Percentiles rank a stretch among this genome's conserved stretches.
Conservation (phyloP, 345 rosid species). For the Passiflora organensis region DNA sequence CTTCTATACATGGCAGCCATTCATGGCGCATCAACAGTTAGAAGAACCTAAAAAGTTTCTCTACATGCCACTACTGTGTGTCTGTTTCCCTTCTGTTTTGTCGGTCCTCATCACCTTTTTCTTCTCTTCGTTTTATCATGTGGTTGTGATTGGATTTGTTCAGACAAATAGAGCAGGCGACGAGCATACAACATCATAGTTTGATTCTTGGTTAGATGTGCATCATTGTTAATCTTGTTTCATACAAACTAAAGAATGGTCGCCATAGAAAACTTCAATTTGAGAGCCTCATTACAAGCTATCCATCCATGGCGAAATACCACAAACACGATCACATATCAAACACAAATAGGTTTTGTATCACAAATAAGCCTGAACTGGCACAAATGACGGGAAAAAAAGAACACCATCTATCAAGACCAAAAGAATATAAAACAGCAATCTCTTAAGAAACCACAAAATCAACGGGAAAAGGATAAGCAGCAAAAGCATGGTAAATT, state of each 20-base stretch:
- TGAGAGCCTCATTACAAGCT: too few relatives aligned
- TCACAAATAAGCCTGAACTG: constrained; percentile 13
- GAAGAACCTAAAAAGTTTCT: constrained; percentile 2
- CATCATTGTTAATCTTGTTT: too few relatives aligned
- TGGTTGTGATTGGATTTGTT: too few relatives aligned
- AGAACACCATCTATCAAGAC: neutral
- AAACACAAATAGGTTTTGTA: neutral
- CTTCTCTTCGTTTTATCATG: too few relatives aligned
- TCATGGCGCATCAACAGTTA: constrained; percentile 35
- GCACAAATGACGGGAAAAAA: constrained; percentile 1
- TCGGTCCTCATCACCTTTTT: too few relatives aligned
- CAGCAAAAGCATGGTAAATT: constrained; percentile 11
- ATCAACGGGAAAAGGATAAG: constrained; percentile 12
- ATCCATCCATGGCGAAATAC: too few relatives aligned
- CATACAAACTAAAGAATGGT: too few relatives aligned
- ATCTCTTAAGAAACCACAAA: constrained; percentile 16
- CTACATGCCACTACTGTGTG: neutral
- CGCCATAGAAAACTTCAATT: too few relatives aligned
- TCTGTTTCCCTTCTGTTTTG: neutral
- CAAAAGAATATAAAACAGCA: constrained; percentile 6
- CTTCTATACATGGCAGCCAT: constrained; percentile 71
- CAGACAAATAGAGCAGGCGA: too few relatives aligned
- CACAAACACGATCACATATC: too few relatives aligned
- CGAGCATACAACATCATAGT: too few relatives aligned
- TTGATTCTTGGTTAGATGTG: too few relatives aligned